phyloP scores from a whole-genome alignment of 2,329 filamentous ascomycete genomes.

The Fusarium oligoseptatum region DNA sequence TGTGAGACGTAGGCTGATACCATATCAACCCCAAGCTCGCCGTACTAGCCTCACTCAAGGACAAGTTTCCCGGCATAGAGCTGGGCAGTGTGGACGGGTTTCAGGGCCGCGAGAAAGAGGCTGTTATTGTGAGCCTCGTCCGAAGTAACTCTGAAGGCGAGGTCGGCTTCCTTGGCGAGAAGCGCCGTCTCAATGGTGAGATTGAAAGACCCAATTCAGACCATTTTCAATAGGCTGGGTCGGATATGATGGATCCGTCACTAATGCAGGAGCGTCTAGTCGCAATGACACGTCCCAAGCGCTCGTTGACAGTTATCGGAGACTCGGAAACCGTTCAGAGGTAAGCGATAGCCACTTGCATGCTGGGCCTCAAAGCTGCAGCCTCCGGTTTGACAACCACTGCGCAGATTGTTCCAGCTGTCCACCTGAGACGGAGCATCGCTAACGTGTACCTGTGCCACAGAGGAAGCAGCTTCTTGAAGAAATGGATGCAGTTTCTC shows the following conservation, averaged over 20 bases:
- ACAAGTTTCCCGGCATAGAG: constrained; percentile 86
- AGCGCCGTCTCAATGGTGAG: constrained; percentile 90
- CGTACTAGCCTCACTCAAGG: constrained; percentile 83
- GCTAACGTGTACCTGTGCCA: constrained; percentile 33
- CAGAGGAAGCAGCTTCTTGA: constrained; percentile 88
- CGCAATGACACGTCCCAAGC: constrained; percentile 94
- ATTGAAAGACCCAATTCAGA: constrained; percentile 31
- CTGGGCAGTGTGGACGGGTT: constrained; percentile 98
- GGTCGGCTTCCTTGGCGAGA: constrained; percentile 94
- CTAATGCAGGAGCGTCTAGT: constrained; percentile 73
- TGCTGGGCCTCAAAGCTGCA: constrained; percentile 20
- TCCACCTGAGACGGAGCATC: constrained; percentile 39
- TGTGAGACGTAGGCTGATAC: constrained; percentile 32
- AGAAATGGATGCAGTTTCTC: constrained; percentile 90
- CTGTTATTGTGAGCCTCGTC: constrained; percentile 92
- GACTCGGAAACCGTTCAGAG: constrained; percentile 93
- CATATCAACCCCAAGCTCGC: constrained; percentile 69
- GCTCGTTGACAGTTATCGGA: constrained; percentile 90
- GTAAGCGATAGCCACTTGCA: constrained; percentile 66
- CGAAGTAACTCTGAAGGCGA: constrained; percentile 88
- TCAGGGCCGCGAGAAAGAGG: constrained; percentile 97
- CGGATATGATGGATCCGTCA: constrained; percentile 15
- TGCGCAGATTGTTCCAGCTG: constrained; percentile 37
- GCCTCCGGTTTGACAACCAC: constrained; percentile 28
- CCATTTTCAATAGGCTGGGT: constrained; percentile 4